Evolutionary conservation across 2,329 filamentous ascomycete genomes (phyloP).

Genomic region (Acarospora socialis): DNA sequence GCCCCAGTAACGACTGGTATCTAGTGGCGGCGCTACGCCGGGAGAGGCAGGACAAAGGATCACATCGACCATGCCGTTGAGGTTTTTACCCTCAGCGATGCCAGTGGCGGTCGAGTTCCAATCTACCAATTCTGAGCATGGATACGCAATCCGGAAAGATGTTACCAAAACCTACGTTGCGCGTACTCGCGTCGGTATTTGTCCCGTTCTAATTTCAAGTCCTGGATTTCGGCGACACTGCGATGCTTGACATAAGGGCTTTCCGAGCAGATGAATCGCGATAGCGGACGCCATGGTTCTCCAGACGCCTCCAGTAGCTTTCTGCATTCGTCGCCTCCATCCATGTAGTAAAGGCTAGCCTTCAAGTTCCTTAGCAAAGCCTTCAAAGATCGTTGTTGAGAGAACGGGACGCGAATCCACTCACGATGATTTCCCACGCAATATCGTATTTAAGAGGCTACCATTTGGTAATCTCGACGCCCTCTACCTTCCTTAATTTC

Average conservation of each 20-base stretch:
- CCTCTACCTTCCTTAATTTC: constrained; percentile 33
- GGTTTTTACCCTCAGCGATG: neutral
- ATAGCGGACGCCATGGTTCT: constrained; percentile 6
- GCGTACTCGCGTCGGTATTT: constrained; percentile 1
- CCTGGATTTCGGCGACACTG: neutral
- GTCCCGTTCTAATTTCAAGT: neutral
- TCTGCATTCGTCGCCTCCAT: constrained; percentile 16
- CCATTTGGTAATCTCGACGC: constrained; percentile 44
- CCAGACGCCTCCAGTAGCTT: constrained; percentile 13
- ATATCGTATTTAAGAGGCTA: constrained; percentile 38
- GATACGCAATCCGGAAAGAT: too few species aligned
- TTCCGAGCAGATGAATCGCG: constrained; percentile 1
- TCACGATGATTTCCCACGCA: constrained; percentile 35
- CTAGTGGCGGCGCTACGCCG: constrained; percentile 21
- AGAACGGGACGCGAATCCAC: constrained; percentile 15
- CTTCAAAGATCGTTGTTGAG: neutral
- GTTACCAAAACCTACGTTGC: neutral
- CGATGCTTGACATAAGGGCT: neutral
- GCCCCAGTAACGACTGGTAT: constrained; percentile 22
- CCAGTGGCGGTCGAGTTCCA: constrained; percentile 3
- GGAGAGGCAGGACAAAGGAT: constrained; percentile 19
- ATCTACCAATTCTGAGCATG: neutral
- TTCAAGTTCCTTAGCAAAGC: neutral
- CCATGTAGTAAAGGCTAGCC: constrained; percentile 9
- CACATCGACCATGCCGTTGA: constrained; percentile 20